A percentile compares a stretch with the other conserved stretches of the same genome.
These are phyloP conservation scores for Ailanthus altissimus DNA, from an alignment of 345 rosid species.

Conservation along the genomic window DNA sequence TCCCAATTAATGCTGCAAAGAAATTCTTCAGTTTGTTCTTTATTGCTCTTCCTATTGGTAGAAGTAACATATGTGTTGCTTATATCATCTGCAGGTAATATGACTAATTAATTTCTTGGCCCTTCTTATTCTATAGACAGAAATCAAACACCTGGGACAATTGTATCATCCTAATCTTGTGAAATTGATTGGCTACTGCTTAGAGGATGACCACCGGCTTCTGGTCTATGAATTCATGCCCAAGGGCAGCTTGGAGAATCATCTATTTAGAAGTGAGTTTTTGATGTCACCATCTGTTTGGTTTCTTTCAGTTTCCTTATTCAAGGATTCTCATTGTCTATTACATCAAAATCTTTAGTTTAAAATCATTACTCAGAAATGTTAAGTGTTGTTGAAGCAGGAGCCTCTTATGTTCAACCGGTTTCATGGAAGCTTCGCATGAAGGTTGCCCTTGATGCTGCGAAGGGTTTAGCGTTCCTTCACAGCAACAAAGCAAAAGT, in stretches of 20 bases:
- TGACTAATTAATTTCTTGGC: conserved; percentile 17
- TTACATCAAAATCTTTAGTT: not conserved
- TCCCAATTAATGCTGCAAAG: not conserved
- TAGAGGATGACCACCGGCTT: conserved; percentile 92
- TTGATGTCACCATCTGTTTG: not conserved
- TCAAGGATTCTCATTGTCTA: not conserved
- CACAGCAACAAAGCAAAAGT: conserved; percentile 82
- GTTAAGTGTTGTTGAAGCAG: conserved; percentile 40
- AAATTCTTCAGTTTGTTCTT: not conserved
- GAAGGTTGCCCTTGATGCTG: conserved; percentile 91
- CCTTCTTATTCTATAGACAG: conserved; percentile 52
- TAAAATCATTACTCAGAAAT: not conserved
- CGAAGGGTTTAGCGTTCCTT: conserved; percentile 90
- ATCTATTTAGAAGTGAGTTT: conserved; percentile 76
- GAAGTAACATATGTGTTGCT: not conserved
- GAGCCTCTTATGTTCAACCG: conserved; percentile 57
- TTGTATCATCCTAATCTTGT: conserved; percentile 84
- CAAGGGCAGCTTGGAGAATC: conserved; percentile 92
- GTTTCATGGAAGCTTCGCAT: conserved; percentile 83
- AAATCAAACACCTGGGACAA: conserved; percentile 84
- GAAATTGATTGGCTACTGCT: conserved; percentile 82
- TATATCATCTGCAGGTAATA: not conserved
- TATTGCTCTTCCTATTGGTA: not conserved
- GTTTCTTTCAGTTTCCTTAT: not conserved
- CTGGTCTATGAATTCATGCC: conserved; percentile 95